Conservation (phyloP, 768 basidiomycete genomes). For the Stropharia rugosoannulata region DNA sequence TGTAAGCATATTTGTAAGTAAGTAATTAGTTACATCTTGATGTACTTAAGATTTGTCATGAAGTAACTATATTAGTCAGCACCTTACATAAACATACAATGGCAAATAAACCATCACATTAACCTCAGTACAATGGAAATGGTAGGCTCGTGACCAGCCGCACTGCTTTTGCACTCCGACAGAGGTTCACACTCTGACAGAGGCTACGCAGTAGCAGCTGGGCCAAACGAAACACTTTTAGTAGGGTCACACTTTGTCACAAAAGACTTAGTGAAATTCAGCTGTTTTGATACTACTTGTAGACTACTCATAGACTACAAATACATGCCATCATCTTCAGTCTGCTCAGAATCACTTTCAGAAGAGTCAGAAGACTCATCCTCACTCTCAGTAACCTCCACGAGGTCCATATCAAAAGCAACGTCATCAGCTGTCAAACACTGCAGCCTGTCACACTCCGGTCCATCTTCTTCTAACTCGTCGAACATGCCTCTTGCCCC, state of each 20-base stretch:
- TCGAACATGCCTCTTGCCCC: not conserved
- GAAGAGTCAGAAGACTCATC: conserved; percentile 5
- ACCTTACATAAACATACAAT: too few relatives aligned
- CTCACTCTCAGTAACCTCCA: not conserved
- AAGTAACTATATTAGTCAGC: too few relatives aligned
- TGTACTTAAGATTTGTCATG: too few relatives aligned
- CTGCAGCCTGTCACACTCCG: not conserved
- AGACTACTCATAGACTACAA: too few relatives aligned
- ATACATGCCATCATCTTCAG: not conserved
- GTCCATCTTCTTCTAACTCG: not conserved
- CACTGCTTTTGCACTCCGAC: too few relatives aligned
- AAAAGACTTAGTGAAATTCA: conserved; percentile 17
- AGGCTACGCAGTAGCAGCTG: conserved; percentile 13
- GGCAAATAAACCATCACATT: too few relatives aligned
- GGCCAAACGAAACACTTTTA: conserved; percentile 10
- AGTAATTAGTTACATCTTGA: too few relatives aligned
- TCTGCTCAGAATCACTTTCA: not conserved
- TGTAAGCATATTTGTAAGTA: too few relatives aligned
- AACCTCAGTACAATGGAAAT: too few relatives aligned
- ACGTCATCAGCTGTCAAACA: conserved; percentile 4
- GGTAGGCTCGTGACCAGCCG: too few relatives aligned
- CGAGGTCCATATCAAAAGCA: conserved; percentile 10
- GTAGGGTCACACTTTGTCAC: conserved; percentile 18
- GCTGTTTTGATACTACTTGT: not conserved
- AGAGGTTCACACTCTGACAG: too few relatives aligned